A percentile compares a stretch with the other conserved stretches of the same genome.
These are phyloP conservation scores for Aspergillus uvarum DNA, from an alignment of 2,329 filamentous ascomycete genomes.

Conservation along the genomic window DNA sequence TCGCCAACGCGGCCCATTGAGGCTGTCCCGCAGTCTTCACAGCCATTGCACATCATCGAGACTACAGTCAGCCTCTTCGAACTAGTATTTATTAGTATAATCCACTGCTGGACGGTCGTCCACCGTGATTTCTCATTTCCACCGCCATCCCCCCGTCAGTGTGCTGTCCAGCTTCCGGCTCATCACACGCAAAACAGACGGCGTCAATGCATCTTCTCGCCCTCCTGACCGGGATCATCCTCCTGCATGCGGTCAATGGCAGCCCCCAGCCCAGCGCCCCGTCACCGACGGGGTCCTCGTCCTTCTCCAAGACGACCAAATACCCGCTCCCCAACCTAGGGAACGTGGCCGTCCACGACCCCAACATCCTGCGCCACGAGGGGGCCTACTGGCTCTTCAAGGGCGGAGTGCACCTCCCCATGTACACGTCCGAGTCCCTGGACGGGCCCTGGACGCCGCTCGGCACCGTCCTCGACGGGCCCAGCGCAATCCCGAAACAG, in stretches of 20 bases:
- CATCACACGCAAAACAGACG: neutral
- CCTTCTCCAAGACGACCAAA: conserved; percentile 27
- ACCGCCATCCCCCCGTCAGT: neutral
- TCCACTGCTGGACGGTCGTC: no score
- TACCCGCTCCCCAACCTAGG: conserved; percentile 31
- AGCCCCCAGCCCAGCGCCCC: neutral
- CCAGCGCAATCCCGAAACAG: conserved; percentile 32
- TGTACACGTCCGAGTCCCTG: conserved; percentile 27
- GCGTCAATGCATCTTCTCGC: conserved; percentile 6
- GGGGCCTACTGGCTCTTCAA: conserved; percentile 36
- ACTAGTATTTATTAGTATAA: neutral
- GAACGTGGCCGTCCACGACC: conserved; percentile 34
- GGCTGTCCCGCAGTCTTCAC: neutral
- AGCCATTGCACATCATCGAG: neutral
- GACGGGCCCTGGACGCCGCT: conserved; percentile 35
- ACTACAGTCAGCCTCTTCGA: neutral
- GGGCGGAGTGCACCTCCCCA: conserved; percentile 29
- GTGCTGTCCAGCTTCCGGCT: neutral
- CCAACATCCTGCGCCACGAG: conserved; percentile 33
- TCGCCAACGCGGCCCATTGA: neutral
- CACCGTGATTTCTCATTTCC: no score
- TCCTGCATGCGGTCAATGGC: conserved; percentile 17
- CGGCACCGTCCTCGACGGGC: conserved; percentile 32
- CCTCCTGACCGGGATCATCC: neutral
- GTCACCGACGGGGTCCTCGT: conserved; percentile 1